Evolutionary conservation across 192 early-diverging fungal species (phyloP).

Genomic region (Backusella macrospora): DNA sequence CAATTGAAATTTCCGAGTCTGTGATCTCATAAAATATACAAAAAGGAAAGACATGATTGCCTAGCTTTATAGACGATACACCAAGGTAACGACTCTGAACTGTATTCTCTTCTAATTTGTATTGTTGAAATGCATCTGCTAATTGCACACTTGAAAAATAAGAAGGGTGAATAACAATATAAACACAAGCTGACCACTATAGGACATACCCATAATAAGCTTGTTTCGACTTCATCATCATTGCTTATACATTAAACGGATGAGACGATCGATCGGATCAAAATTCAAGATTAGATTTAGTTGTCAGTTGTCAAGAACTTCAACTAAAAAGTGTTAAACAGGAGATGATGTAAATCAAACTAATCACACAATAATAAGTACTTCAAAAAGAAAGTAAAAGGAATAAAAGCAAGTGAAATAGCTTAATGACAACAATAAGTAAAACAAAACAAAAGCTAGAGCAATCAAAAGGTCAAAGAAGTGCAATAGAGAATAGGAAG

Average conservation of each 20-base stretch:
- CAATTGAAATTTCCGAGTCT: constrained; percentile 24
- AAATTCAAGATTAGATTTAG: constrained; percentile 1
- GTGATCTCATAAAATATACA: constrained; percentile 28
- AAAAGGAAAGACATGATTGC: constrained; percentile 6
- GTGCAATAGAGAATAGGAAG: neutral
- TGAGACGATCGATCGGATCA: constrained; percentile 14
- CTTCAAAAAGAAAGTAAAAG: neutral
- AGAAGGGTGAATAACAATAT: neutral
- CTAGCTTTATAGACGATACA: constrained; percentile 12
- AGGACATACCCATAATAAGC: constrained; percentile 15
- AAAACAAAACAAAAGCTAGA: neutral
- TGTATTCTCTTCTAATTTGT: constrained; percentile 2
- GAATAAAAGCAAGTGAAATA: neutral
- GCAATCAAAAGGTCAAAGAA: too few species aligned
- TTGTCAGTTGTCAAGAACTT: constrained; percentile 5
- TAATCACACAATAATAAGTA: neutral
- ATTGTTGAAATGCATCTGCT: constrained; percentile 5
- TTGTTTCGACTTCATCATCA: constrained; percentile 5
- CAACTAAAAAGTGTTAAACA: neutral
- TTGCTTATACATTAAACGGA: neutral
- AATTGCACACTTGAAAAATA: constrained; percentile 11
- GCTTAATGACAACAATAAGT: neutral
- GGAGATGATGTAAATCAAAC: constrained; percentile 4
- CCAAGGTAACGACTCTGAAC: constrained; percentile 18
- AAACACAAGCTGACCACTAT: neutral